Evolutionary conservation across 1,284 basidiomycete genomes (phyloP).

Genomic region (Ustilago bromivora): DNA sequence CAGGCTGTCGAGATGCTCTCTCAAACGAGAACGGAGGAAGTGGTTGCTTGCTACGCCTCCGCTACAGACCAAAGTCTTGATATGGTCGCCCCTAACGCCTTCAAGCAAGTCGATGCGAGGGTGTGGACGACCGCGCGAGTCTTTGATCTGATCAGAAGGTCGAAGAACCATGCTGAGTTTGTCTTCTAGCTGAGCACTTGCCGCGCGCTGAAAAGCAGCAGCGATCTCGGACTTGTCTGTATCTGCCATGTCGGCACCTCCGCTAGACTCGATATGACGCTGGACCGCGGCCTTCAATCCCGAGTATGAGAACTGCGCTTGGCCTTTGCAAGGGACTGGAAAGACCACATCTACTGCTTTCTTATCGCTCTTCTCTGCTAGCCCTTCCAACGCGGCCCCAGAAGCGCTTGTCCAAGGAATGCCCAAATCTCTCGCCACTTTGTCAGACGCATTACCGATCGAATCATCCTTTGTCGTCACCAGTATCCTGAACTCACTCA

Average conservation of each 20-base stretch:
- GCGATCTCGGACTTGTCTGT: conserved; percentile 31
- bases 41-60: conserved; percentile 67
- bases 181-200: conserved; percentile 63
- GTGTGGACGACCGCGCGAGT: conserved; percentile 11
- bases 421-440: conserved; percentile 58
- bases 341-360: conserved; percentile 9
- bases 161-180: conserved; percentile 54
- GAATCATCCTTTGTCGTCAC: conserved; percentile 64
- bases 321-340: conserved; percentile 53
- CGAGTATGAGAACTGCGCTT: conserved; percentile 61
- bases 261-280: conserved; percentile 31
- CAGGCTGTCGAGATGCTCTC: conserved; percentile 34
- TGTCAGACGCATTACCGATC: conserved; percentile 67
- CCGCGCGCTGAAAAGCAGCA: conserved; percentile 58
- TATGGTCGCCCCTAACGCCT: conserved; percentile 11
- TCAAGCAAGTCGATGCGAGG: conserved; percentile 25
- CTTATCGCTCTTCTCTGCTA: background rate
- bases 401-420: conserved; percentile 62
- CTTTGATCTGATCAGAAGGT: conserved; percentile 9
- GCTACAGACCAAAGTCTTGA: conserved; percentile 60
- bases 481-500: conserved; percentile 53
- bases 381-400: conserved; percentile 59
- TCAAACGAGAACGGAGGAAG: conserved; percentile 49
- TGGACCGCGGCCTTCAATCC: conserved; percentile 57
- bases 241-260: conserved; percentile 5